phyloP scores from a whole-genome alignment of 257 asterid genomes.

The Solanum microdontum region DNA sequence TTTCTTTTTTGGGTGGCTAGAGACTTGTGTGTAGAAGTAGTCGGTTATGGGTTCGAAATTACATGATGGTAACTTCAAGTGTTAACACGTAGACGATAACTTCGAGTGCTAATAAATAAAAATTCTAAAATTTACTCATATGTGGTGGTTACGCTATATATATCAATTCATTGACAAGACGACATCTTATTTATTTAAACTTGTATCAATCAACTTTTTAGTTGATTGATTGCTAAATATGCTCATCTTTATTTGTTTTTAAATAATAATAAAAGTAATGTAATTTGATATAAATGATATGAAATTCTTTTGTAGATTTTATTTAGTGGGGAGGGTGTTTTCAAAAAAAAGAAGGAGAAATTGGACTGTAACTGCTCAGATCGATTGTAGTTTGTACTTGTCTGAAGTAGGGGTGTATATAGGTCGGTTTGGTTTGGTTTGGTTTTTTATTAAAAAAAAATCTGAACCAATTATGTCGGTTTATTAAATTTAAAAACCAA shows the following conservation, averaged over 20 bases:
- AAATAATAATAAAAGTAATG: not conserved
- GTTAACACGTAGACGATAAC: not conserved
- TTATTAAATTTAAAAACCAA: too few species aligned
- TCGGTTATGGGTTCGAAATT: not conserved
- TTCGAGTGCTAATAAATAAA: not conserved
- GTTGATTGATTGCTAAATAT: not conserved
- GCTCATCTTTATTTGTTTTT: not conserved
- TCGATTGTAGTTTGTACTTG: not conserved
- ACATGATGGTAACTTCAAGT: not conserved
- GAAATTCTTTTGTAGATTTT: not conserved
- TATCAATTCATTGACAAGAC: not conserved
- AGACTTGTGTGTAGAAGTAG: not conserved
- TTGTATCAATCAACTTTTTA: not conserved
- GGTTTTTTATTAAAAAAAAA: too few species aligned
- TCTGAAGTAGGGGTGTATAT: not conserved
- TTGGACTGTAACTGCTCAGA: not conserved
- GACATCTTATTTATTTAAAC: not conserved
- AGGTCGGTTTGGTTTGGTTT: too few species aligned
- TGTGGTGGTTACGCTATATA: not conserved
- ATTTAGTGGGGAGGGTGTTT: not conserved
- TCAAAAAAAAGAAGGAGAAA: not conserved
- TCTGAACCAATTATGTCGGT: too few species aligned
- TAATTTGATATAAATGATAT: not conserved
- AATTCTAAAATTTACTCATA: not conserved
- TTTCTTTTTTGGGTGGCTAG: not conserved